Evolutionary conservation across 139 green algal genomes (phyloP), one percentile per base, ranked within the genome.

Genomic region (Picochlorum costavermella): DNA sequence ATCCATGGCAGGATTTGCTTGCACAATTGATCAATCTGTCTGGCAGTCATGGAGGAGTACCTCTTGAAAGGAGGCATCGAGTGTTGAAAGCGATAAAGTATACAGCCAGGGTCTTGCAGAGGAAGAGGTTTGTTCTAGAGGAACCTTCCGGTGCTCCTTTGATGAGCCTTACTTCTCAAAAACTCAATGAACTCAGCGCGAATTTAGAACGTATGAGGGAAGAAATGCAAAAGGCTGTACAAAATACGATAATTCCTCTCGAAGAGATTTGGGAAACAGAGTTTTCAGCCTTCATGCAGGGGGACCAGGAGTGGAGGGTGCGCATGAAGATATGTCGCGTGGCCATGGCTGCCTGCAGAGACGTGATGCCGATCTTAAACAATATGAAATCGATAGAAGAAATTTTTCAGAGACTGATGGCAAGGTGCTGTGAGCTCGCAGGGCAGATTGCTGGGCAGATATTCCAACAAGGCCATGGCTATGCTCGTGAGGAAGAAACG

Each of bases 51-150:
- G 55, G 57, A 26, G 10, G 37, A 8, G 58, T 65, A 53, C 25
- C 61, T 16, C 29, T 63, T 10, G 6, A 56, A 23, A 60, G n/a
- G 25, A 69, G 74, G 44, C 63, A 83, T 69, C 67, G 85, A 0
- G 74, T 77, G 6, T 73, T 92, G 25, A 74, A 75, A 20, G 68
- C 84, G 8, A 72, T 92, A 10, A 84, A 85, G 61, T 70, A 79
- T 44, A 73, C 88, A 49, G 59, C 91, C 50, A 57, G 64, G n/a
- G 86, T 77, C 5, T 70, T 92, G 3, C 45, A 77, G 58, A 65
- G 30, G 55, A 92, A 92, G 50, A 69, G 81, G 13, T 88, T 92
- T 72, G 84, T 91, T 5, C 73, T 89, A 11, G 83, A 88, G 43
- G 46, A 51, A 11, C 46, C 46, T 51, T n/a, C 16, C 17, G 17